Conservation (phyloP, 2,329 filamentous ascomycete species). For the Colletotrichum endophyticum region DNA sequence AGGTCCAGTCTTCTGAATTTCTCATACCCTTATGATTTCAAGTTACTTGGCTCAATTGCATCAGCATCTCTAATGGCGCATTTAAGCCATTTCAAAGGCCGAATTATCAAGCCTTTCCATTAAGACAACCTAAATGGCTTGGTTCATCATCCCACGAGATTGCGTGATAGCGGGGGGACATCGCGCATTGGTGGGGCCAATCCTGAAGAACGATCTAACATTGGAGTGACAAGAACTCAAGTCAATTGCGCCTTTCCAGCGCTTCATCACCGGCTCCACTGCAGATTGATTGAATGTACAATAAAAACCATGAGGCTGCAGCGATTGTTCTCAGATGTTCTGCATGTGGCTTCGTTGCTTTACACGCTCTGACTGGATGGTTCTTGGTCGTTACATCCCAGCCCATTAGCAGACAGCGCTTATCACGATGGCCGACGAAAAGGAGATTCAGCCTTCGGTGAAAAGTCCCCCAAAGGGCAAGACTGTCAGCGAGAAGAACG, state of each 20-base stretch:
- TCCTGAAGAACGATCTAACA: not conserved
- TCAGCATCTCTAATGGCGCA: not conserved
- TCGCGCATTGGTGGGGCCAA: not conserved
- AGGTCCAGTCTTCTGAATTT: not conserved
- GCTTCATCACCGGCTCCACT: not conserved
- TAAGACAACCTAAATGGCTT: not conserved
- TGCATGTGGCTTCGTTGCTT: not conserved
- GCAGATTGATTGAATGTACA: rapidly evolving
- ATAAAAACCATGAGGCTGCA: not conserved
- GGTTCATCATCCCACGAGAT: not conserved
- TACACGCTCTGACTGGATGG: not conserved
- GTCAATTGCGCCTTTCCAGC: not conserved
- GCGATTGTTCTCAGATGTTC: not conserved
- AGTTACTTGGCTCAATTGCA: not conserved
- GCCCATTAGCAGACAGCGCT: not conserved
- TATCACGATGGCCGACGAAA: conserved; percentile 5
- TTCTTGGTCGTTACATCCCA: not conserved
- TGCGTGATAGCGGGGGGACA: conserved; percentile 15
- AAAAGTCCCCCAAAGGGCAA: not conserved
- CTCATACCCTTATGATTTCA: not conserved
- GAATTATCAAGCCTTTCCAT: not conserved
- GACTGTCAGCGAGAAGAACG: conserved; percentile 28
- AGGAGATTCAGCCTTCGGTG: not conserved
- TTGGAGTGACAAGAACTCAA: not conserved
- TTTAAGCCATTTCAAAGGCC: not conserved